Conservation (phyloP, 768 basidiomycete species). For the Leccinum broughii region DNA sequence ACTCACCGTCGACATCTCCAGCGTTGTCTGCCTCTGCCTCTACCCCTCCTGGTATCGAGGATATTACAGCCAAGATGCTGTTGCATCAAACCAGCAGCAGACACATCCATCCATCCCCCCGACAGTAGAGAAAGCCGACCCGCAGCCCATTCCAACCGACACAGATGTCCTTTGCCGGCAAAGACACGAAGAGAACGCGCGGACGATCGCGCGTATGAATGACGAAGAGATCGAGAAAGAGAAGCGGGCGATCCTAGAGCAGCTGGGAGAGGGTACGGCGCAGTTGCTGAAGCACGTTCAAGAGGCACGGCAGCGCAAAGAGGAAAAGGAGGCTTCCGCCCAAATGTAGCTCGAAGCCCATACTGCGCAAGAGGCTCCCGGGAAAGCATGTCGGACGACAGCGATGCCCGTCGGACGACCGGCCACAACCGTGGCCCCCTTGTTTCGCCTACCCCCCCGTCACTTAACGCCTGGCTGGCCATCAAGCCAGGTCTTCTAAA, state of each 20-base stretch:
- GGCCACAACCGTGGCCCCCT: neutral
- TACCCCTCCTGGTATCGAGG: constrained; percentile 51
- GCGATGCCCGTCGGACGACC: neutral
- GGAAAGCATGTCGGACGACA: neutral
- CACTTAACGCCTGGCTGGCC: constrained; percentile 13
- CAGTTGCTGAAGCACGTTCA: constrained; percentile 52
- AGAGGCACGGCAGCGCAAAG: constrained; percentile 22
- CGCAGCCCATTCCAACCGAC: constrained; percentile 21
- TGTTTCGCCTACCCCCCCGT: constrained; percentile 13
- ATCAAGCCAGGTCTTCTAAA: constrained; percentile 18
- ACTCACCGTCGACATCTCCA: constrained; percentile 53
- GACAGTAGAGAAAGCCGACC: neutral
- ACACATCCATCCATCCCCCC: neutral
- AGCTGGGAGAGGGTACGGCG: constrained; percentile 66
- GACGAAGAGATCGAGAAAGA: constrained; percentile 69
- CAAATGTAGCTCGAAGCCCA: constrained; percentile 1
- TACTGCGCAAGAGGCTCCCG: neutral
- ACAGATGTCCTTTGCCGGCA: constrained; percentile 51
- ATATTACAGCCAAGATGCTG: constrained; percentile 45
- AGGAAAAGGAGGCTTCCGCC: neutral
- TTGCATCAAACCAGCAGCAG: constrained; percentile 24
- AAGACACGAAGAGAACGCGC: constrained; percentile 67
- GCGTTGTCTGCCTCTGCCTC: constrained; percentile 62
- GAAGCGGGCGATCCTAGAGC: constrained; percentile 62
- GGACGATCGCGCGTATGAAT: constrained; percentile 64